phyloP scores from a whole-genome alignment of 768 basidiomycete genomes.

The Mycena filopes region DNA sequence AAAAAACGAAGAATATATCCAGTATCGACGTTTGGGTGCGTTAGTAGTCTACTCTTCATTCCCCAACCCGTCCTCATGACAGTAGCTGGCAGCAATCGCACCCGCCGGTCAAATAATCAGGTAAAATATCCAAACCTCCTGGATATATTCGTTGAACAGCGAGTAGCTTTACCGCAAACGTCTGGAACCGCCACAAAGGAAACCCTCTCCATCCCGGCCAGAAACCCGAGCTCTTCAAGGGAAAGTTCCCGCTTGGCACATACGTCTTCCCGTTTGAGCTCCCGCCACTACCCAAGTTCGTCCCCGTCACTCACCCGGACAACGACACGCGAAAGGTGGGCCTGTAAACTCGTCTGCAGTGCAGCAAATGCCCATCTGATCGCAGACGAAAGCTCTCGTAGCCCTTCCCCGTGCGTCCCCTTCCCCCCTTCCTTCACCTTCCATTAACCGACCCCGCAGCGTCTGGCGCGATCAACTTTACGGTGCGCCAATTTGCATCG shows the following conservation, averaged over 20 bases:
- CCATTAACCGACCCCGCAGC: constrained; percentile 10
- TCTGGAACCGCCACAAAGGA: constrained; percentile 33
- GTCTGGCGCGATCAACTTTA: constrained; percentile 29
- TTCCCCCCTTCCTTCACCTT: not conserved
- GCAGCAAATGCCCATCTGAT: not conserved
- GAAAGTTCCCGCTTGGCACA: constrained; percentile 31
- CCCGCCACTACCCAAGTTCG: constrained; percentile 32
- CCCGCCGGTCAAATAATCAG: constrained; percentile 25
- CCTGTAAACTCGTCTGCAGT: not conserved
- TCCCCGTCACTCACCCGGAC: constrained; percentile 32
- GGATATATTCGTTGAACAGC: too few species aligned
- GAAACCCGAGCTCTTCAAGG: constrained; percentile 25
- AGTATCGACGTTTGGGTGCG: constrained; percentile 34
- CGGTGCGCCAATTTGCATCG: not conserved
- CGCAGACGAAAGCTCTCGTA: constrained; percentile 27
- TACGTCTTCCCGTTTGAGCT: constrained; percentile 33
- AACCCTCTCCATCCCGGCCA: constrained; percentile 20
- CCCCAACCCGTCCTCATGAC: not conserved
- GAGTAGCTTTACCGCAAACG: constrained; percentile 25
- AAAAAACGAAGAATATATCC: constrained; percentile 31
- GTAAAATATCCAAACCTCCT: too few species aligned
- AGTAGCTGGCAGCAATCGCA: constrained; percentile 23
- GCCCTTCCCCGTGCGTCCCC: constrained; percentile 32
- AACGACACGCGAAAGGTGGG: constrained; percentile 31
- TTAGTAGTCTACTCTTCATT: not conserved